Base-by-base conservation (phyloP, 352 stramenopile genomes). In the Globisporangium carolinianum region DNA sequence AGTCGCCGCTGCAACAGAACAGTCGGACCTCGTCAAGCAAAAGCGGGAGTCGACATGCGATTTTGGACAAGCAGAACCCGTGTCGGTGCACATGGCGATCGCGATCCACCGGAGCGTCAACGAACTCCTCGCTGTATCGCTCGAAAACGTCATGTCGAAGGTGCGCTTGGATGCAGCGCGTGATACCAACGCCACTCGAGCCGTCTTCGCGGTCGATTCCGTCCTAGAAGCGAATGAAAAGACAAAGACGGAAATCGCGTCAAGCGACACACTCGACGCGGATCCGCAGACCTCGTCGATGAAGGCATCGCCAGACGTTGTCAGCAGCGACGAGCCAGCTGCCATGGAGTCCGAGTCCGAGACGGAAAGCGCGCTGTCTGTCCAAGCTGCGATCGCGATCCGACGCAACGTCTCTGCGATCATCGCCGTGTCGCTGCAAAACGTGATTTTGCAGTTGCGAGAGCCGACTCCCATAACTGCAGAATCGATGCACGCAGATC, bases 81-180 rank as follows among this genome's bases (percentile, higher is more conserved):
- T 54, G 17, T 42, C 66, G 1, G 63, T 73, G 43, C 68, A 74
- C 38, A 69, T 71, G 24, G 61, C 64, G 17, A 71, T 79, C 24
- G 68, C 65, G n/a, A 68, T 79, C 51, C 63, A 62, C 51, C 71
- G 68, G 48, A 75, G 53, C 36, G 62, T 83, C 6, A 55, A 71
- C 37, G 68, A 70, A 2, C 67, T 83, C 5, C 66, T 83, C n/a
- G 68, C 68, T 35, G 58, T 65, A 10, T 74, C 73, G 17, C 42
- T 83, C 0, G 66, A 77, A 39, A 73, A 74, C 47, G 69, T 63
- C 6, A 59, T 57, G 4, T 63, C 51, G 11, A 55, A 65, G 17
- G 46, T 67, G 18, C 65, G 51, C 47, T 47, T 18, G 2, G 53
- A 47, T 39, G 32, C 43, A 2, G 15, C 1, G 8, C 17, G n/a